Percentiles rank a stretch among this genome's conserved stretches.
phyloP scores from a whole-genome alignment of 495 filamentous ascomycete genomes.

The Daldinia bambusicola region DNA sequence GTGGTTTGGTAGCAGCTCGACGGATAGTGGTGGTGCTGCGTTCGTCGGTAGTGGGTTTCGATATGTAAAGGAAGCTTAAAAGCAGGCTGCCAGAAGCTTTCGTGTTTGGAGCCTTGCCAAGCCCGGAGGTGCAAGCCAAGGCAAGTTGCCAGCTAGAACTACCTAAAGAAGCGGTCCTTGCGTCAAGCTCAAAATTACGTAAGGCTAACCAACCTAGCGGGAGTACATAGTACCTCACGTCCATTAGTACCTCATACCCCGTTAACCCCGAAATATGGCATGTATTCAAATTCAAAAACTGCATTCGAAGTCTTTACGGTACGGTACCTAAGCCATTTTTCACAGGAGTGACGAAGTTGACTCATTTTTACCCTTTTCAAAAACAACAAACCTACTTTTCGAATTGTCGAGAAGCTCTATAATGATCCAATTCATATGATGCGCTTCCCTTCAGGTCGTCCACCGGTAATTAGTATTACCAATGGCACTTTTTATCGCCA shows the following conservation, averaged over 20 bases:
- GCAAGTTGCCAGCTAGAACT: conserved; percentile 11
- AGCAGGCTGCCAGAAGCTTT: conserved; percentile 60
- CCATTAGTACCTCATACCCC: conserved; percentile 11
- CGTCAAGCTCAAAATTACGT: conserved; percentile 23
- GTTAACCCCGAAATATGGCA: conserved; percentile 34
- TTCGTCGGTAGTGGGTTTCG: conserved; percentile 9
- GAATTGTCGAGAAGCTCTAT: not conserved
- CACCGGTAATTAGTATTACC: conserved; percentile 75
- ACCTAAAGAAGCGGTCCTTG: conserved; percentile 34
- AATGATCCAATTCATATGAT: conserved; percentile 48
- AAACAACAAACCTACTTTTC: conserved; percentile 10
- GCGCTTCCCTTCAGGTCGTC: conserved; percentile 45
- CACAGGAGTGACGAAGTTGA: conserved; percentile 20
- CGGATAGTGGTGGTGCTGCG: conserved; percentile 9
- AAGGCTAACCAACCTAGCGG: conserved; percentile 19
- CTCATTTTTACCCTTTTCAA: conserved; percentile 1
- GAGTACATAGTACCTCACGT: too few species aligned
- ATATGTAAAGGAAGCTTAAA: conserved; percentile 9
- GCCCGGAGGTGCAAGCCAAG: conserved; percentile 20
- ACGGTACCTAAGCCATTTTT: not conserved
- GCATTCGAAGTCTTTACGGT: not conserved
- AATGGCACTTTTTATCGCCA: conserved; percentile 84
- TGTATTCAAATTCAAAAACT: conserved; percentile 14
- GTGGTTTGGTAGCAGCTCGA: conserved; percentile 1
- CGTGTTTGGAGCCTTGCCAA: conserved; percentile 53